phyloP scores from a whole-genome alignment of 2,329 filamentous ascomycete species.

The Xylariaceae sp. region DNA sequence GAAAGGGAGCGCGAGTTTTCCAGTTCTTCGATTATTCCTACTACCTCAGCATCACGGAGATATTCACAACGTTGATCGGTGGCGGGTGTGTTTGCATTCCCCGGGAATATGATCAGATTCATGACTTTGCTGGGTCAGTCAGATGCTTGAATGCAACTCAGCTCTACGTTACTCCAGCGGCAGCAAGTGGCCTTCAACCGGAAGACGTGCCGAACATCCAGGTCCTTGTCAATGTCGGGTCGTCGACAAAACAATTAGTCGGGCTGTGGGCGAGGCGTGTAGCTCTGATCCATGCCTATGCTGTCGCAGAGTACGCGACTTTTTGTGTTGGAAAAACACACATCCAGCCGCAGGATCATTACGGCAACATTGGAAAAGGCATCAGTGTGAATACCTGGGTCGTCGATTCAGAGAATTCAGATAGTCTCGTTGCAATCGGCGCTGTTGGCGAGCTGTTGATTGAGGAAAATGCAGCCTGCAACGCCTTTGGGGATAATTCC shows the following conservation, averaged over 20 bases:
- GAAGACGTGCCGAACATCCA: slow-evolving; percentile 26
- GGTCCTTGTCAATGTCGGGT: slow-evolving; percentile 23
- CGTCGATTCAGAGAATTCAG: slow-evolving; percentile 15
- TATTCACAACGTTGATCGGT: slow-evolving; percentile 41
- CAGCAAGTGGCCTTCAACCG: not conserved
- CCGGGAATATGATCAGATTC: slow-evolving; percentile 39
- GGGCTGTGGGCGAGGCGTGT: not conserved
- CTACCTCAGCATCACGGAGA: slow-evolving; percentile 42
- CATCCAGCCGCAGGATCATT: not conserved
- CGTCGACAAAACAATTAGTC: not conserved
- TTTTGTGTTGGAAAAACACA: too few relatives aligned
- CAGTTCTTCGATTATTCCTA: slow-evolving; percentile 41
- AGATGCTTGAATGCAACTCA: not conserved
- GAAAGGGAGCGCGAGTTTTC: slow-evolving; percentile 20
- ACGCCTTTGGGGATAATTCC: slow-evolving; percentile 33
- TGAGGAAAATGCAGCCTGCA: slow-evolving; percentile 37
- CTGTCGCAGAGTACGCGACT: too few relatives aligned
- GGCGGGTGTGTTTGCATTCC: slow-evolving; percentile 45
- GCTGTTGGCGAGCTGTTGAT: slow-evolving; percentile 38
- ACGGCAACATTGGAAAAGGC: slow-evolving; percentile 21
- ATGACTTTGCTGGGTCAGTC: slow-evolving; percentile 21
- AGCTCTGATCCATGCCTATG: not conserved
- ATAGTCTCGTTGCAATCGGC: slow-evolving; percentile 26
- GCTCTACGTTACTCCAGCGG: not conserved
- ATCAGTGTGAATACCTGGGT: slow-evolving; percentile 14